These are phyloP conservation scores for Colletotrichum godetiae DNA, from an alignment of 2,329 filamentous ascomycete species.

Conservation along the genomic window DNA sequence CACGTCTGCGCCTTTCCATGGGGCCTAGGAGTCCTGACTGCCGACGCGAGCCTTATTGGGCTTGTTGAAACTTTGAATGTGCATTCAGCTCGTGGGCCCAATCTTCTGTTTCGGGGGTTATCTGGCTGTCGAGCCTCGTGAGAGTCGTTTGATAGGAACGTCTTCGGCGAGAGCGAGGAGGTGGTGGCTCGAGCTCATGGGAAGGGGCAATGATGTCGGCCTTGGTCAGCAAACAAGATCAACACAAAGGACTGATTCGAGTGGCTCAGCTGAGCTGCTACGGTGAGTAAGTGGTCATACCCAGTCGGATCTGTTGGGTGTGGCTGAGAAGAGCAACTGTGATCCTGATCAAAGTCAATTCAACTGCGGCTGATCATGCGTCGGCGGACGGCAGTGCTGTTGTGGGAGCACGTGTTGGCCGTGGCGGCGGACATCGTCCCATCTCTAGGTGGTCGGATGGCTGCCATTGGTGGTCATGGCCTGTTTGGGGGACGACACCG, in stretches of 20 bases:
- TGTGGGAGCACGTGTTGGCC: neutral
- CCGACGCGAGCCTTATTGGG: conserved; percentile 6
- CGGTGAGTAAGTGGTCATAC: neutral
- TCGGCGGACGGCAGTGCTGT: neutral
- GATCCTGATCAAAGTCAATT: conserved; percentile 8
- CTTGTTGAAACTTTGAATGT: conserved; percentile 7
- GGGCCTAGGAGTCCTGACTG: neutral
- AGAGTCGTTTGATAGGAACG: neutral
- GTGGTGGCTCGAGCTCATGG: conserved; percentile 23
- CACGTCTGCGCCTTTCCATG: no score
- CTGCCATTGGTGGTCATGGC: neutral
- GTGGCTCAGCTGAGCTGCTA: neutral
- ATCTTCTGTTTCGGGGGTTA: conserved; percentile 4
- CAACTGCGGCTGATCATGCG: neutral
- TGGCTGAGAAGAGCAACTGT: no score
- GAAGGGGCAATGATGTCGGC: neutral
- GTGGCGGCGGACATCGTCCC: neutral
- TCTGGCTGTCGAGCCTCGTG: conserved; percentile 1
- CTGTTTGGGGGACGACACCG: neutral
- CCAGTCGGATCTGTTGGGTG: neutral
- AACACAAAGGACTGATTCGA: neutral
- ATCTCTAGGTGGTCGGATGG: neutral
- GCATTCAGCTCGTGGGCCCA: conserved; percentile 20
- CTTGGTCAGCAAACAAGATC: neutral
- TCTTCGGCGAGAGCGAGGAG: neutral